Conservation (phyloP, 176 grass and related monocot genomes). For the Carex cristatella region DNA sequence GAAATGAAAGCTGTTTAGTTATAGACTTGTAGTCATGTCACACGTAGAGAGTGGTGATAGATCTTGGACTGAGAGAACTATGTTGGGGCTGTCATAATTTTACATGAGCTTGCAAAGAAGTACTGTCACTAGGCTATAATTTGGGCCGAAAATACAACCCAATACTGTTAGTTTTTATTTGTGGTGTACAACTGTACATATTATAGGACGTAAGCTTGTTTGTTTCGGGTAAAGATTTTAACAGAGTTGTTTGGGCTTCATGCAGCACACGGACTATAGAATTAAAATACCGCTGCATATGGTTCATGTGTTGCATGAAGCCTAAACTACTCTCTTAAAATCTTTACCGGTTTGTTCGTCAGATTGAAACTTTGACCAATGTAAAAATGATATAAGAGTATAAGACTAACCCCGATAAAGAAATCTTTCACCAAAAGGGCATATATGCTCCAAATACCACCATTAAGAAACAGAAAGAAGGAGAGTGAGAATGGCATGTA, state of each 20-base stretch:
- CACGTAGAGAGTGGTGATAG: neutral
- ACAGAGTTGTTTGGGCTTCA: no score
- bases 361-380: no score
- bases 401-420: slow-evolving; percentile 45
- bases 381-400: neutral
- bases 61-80: neutral
- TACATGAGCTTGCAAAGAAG: neutral
- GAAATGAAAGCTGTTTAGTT: neutral
- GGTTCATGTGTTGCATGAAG: no score
- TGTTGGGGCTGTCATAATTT: neutral
- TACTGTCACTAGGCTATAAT: neutral
- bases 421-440: slow-evolving; percentile 54
- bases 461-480: slow-evolving; percentile 83
- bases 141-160: neutral
- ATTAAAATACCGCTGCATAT: no score
- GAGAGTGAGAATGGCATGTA: slow-evolving; percentile 86
- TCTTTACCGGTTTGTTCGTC: neutral
- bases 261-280: no score
- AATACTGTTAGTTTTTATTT: neutral
- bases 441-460: slow-evolving; percentile 60
- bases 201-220: no score
- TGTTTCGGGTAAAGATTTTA: neutral
- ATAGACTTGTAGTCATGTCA: neutral
- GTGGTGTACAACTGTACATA: neutral
- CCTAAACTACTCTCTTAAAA: no score